Evolutionary conservation across 495 filamentous ascomycete genomes (phyloP).

Genomic region (Daldinia loculata): DNA sequence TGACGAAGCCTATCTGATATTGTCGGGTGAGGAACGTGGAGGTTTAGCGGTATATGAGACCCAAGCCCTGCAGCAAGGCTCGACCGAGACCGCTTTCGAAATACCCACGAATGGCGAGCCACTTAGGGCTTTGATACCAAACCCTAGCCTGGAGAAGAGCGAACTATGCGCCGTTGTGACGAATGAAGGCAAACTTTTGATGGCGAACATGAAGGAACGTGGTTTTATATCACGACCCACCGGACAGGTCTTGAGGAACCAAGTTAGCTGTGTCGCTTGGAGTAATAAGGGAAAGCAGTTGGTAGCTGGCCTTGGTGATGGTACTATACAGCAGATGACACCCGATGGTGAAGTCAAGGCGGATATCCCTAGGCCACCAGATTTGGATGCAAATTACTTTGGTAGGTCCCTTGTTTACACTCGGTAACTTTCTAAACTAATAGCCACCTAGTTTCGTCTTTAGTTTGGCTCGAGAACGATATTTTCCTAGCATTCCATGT

Average conservation of each 20-base stretch:
- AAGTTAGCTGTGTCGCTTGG: conserved; percentile 89
- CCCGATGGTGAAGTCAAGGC: conserved; percentile 78
- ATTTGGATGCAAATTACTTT: conserved; percentile 70
- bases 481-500: conserved; percentile 82
- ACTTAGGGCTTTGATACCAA: conserved; percentile 79
- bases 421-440: conserved; percentile 35
- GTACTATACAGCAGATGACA: conserved; percentile 82
- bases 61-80: conserved; percentile 67
- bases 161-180: conserved; percentile 82
- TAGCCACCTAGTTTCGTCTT: conserved; percentile 72
- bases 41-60: conserved; percentile 86
- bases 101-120: conserved; percentile 77
- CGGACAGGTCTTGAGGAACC: conserved; percentile 72
- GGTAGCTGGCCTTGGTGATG: conserved; percentile 85
- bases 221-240: conserved; percentile 65
- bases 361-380: conserved; percentile 79
- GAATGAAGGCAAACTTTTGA: conserved; percentile 76
- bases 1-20: conserved; percentile 81
- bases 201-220: conserved; percentile 80
- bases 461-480: conserved; percentile 89
- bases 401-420: conserved; percentile 58
- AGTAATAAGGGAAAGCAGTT: conserved; percentile 92
- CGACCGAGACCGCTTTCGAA: conserved; percentile 72
- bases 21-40: conserved; percentile 83
- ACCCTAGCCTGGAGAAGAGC: conserved; percentile 72